A percentile compares a stretch with the other conserved stretches of the same genome.
Conservation (phyloP, 257 asterid genomes). For the Phtheirospermum japonicum region DNA sequence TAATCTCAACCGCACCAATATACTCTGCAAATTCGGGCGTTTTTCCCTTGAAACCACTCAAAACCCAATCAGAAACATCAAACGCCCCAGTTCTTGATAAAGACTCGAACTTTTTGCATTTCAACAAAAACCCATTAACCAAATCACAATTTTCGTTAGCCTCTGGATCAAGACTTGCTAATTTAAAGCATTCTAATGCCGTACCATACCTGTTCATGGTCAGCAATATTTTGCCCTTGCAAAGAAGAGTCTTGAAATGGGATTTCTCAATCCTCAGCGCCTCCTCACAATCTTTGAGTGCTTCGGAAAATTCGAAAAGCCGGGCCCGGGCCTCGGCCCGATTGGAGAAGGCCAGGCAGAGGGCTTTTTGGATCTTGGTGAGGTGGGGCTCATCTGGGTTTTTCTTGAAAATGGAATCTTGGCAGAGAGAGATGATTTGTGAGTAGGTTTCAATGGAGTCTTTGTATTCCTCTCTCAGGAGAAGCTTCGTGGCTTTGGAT, state of each 20-base stretch:
- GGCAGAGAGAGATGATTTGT: constrained; percentile 52
- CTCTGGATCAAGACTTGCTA: constrained; percentile 49
- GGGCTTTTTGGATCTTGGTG: constrained; percentile 46
- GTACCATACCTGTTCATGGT: constrained; percentile 42
- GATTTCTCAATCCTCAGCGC: constrained; percentile 55
- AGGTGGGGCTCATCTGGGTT: constrained; percentile 33
- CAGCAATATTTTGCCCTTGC: constrained; percentile 70
- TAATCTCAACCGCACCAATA: constrained; percentile 66
- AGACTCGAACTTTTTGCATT: constrained; percentile 58
- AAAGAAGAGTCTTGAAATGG: constrained; percentile 75
- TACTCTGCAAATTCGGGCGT: constrained; percentile 65
- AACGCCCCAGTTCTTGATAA: constrained; percentile 64
- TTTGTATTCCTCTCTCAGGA: constrained; percentile 67
- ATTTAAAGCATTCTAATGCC: constrained; percentile 55
- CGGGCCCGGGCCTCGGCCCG: constrained; percentile 73
- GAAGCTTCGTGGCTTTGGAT: constrained; percentile 77
- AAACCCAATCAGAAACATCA: constrained; percentile 79
- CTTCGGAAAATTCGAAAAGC: constrained; percentile 38
- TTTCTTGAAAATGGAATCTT: constrained; percentile 33
- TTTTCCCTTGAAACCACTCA: constrained; percentile 51
- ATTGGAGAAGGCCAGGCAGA: constrained; percentile 63
- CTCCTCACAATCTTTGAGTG: constrained; percentile 61
- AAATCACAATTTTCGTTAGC: constrained; percentile 45
- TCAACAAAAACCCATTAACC: constrained; percentile 45
- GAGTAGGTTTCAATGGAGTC: constrained; percentile 54